These are phyloP conservation scores for Heterobasidion parviporum DNA, from an alignment of 1,284 basidiomycete genomes.

Conservation along the genomic window DNA sequence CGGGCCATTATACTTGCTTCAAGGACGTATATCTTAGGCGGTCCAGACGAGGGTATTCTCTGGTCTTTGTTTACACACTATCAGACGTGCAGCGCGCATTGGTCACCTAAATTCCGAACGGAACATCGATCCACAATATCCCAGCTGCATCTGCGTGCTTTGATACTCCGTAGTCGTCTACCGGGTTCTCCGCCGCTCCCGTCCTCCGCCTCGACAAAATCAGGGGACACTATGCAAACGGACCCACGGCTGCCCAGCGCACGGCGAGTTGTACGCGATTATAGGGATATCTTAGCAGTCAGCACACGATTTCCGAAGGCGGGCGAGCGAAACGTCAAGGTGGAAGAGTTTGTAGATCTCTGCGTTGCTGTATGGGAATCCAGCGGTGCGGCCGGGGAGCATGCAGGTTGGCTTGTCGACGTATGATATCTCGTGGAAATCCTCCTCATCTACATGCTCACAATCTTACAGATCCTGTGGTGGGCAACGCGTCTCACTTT, in stretches of 20 bases:
- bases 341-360: conserved; percentile 80
- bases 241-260: conserved; percentile 59
- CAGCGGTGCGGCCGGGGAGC: conserved; percentile 48
- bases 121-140: conserved; percentile 64
- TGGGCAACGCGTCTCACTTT: conserved; percentile 90
- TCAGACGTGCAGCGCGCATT: conserved; percentile 51
- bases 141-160: conserved; percentile 63
- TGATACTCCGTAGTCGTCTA: conserved; percentile 42
- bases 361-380: conserved; percentile 79
- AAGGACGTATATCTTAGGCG: conserved; percentile 30
- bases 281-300: conserved; percentile 54
- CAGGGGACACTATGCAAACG: conserved; percentile 18
- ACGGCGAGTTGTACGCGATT: conserved; percentile 58
- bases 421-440: conserved; percentile 27
- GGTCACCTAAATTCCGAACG: conserved; percentile 71
- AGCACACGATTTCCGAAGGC: conserved; percentile 80
- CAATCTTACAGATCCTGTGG: conserved; percentile 61
- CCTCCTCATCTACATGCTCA: conserved; percentile 8
- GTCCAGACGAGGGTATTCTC: conserved; percentile 29
- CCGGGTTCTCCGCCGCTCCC: conserved; percentile 5
- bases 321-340: conserved; percentile 71
- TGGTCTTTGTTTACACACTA: conserved; percentile 63
- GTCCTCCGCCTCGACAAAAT: conserved; percentile 7
- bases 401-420: conserved; percentile 67
- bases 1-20: conserved; percentile 54